phyloP scores from a whole-genome alignment of 805 yeast genomes.

The Kodamaea hsintzibuensis region DNA sequence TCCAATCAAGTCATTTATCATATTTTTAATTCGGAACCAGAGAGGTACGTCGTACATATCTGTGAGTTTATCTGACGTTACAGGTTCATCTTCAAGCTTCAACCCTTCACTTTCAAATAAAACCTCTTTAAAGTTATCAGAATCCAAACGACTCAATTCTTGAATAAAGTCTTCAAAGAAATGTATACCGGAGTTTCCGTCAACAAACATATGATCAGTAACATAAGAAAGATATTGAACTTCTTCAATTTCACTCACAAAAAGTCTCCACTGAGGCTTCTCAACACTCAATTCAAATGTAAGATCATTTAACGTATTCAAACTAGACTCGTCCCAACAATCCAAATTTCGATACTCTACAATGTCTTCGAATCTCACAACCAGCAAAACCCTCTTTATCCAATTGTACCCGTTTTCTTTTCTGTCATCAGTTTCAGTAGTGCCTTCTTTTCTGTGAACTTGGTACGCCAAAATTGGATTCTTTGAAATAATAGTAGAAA shows the following conservation, averaged over 20 bases:
- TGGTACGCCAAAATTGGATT: conserved; percentile 2
- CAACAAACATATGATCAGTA: neutral
- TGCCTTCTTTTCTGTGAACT: neutral
- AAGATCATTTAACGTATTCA: neutral
- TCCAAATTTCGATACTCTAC: neutral
- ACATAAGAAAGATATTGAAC: neutral
- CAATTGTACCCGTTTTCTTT: neutral
- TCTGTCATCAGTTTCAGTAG: neutral
- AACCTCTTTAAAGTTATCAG: neutral
- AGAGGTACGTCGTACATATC: neutral
- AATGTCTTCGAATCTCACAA: neutral
- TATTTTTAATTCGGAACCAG: no score
- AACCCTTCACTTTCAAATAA: neutral
- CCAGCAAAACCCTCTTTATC: neutral
- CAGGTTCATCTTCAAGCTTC: neutral
- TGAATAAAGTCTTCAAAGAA: neutral
- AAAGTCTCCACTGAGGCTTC: neutral
- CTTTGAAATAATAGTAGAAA: neutral
- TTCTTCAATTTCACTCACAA: neutral
- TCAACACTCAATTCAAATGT: neutral
- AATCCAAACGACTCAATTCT: neutral
- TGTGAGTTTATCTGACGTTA: neutral
- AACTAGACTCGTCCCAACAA: neutral
- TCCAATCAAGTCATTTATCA: no score
- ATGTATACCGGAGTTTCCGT: neutral